Evolutionary conservation across 345 rosid species (phyloP), one percentile per base, ranked within the genome.

Genomic region (Arabis hirsuta): DNA sequence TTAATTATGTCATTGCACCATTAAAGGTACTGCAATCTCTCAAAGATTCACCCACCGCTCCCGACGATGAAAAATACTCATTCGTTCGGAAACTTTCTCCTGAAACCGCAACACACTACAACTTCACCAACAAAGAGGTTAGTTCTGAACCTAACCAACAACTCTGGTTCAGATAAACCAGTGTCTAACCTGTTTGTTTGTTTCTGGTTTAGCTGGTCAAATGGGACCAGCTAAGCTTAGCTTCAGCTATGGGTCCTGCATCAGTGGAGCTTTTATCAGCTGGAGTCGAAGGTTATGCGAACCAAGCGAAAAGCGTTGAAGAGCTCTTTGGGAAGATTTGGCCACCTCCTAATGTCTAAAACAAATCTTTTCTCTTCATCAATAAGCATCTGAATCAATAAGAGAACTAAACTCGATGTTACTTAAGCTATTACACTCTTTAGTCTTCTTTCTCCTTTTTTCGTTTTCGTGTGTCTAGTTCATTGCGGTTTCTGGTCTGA

Each of bases 291-390:
- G 96, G 96, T 13, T 87, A 91, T 43, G 77, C 76, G n/a, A 76
- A 81, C 68, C 96, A 95, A 82, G 83, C 86, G 0, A 90, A 77
- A 76, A 89, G 92, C 13, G 88, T 86, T 0, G 96, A 90, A 83
- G 96, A 89, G 76, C 72, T 87, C 20, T 86, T 91, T 3, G 86
- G 85, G 14, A 91, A 95, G 90, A 91, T 95, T 65, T 95, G 97
- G 97, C 99, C 99, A 45, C 97, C 96, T 34, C 99, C 96, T 41
- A 91, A 95, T 72, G 93, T 88, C 53, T 90, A 80, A 84, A 77
- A 52, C 41, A 8, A 16, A 45, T 32, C 12, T 47, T 48, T 22
- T 39, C 53, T 55, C 20, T 51, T 43, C 6, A 12, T 22, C 71
- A 43, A 8, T 26, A 58, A 59, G 36, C 55, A 12, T 42, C 43